A percentile compares a stretch with the other conserved stretches of the same genome.
Evolutionary conservation across 352 stramenopile species (phyloP).

Genomic region (Globisporangium polare): DNA sequence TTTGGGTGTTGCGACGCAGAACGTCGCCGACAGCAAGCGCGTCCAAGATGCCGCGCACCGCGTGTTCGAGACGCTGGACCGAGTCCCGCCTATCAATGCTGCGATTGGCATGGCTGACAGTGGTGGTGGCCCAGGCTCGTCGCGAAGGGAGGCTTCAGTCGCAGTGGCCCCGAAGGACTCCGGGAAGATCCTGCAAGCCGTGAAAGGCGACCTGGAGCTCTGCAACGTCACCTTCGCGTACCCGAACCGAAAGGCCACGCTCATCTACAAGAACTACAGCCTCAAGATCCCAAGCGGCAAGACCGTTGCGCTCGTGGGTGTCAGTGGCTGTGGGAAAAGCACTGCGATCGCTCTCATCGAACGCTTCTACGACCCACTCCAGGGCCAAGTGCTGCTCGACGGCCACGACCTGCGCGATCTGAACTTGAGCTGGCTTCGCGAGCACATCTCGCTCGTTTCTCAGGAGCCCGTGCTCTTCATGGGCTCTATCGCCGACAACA

Average conservation of each 20-base stretch:
- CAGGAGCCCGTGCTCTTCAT: constrained; percentile 86
- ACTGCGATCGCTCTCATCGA: constrained; percentile 74
- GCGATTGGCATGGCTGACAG: background rate
- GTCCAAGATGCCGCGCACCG: constrained; percentile 20
- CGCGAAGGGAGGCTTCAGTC: background rate
- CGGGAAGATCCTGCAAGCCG: constrained; percentile 15
- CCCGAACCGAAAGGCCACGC: constrained; percentile 32
- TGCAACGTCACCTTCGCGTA: constrained; percentile 37
- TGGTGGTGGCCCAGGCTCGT: background rate
- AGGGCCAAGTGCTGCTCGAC: constrained; percentile 53
- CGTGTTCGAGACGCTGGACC: constrained; percentile 35
- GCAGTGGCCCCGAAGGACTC: background rate
- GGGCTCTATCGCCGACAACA: constrained; percentile 59
- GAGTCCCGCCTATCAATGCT: constrained; percentile 25
- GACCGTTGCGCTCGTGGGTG: constrained; percentile 84
- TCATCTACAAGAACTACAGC: constrained; percentile 64
- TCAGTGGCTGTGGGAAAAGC: constrained; percentile 81
- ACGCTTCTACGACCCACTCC: constrained; percentile 61
- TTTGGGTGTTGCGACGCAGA: constrained; percentile 23
- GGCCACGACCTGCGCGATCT: constrained; percentile 53
- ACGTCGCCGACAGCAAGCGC: constrained; percentile 24
- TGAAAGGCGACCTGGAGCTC: constrained; percentile 35
- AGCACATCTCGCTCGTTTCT: constrained; percentile 59
- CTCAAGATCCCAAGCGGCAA: constrained; percentile 45
- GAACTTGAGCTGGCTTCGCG: constrained; percentile 41